phyloP scores from a whole-genome alignment of 768 basidiomycete species.

The Tulasnella sp. region DNA sequence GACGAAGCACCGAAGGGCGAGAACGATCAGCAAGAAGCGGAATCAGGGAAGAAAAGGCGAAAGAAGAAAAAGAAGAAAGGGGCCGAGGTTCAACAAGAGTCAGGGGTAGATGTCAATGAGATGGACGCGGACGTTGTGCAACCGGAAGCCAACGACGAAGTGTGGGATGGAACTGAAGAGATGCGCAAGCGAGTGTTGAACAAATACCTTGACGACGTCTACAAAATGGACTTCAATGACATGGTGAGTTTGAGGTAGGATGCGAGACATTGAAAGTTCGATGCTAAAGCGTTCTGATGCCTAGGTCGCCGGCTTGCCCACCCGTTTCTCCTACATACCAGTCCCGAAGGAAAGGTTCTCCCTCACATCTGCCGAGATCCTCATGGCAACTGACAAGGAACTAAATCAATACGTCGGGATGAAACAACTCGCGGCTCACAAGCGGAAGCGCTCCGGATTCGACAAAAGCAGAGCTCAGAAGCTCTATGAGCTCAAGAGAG shows the following conservation, averaged over 20 bases:
- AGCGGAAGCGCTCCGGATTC: slow-evolving; percentile 41
- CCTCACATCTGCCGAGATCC: slow-evolving; percentile 73
- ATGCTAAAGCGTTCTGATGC: slow-evolving; percentile 2
- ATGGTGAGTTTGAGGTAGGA: slow-evolving; percentile 43
- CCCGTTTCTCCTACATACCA: slow-evolving; percentile 84
- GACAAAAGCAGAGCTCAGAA: slow-evolving; percentile 51
- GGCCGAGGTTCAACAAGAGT: slow-evolving; percentile 35
- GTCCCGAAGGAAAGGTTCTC: slow-evolving; percentile 51
- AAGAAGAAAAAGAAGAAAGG: slow-evolving; percentile 44
- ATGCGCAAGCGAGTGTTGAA: slow-evolving; percentile 76
- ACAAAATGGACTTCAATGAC: slow-evolving; percentile 90
- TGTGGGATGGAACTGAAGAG: slow-evolving; percentile 75
- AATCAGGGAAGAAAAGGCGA: slow-evolving; percentile 36
- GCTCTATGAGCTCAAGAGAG: slow-evolving; percentile 60
- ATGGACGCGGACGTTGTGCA: slow-evolving; percentile 50
- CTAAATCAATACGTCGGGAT: slow-evolving; percentile 81
- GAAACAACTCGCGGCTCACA: slow-evolving; percentile 84
- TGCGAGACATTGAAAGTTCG: neutral
- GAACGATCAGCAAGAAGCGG: neutral
- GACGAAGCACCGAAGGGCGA: neutral
- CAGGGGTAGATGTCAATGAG: slow-evolving; percentile 35
- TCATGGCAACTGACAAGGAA: slow-evolving; percentile 85
- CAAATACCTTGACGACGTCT: slow-evolving; percentile 84
- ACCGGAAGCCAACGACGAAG: slow-evolving; percentile 38
- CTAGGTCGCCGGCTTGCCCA: slow-evolving; percentile 80